Base-by-base conservation (phyloP, 2,329 filamentous ascomycete genomes). In the Trichoderma sp. region DNA sequence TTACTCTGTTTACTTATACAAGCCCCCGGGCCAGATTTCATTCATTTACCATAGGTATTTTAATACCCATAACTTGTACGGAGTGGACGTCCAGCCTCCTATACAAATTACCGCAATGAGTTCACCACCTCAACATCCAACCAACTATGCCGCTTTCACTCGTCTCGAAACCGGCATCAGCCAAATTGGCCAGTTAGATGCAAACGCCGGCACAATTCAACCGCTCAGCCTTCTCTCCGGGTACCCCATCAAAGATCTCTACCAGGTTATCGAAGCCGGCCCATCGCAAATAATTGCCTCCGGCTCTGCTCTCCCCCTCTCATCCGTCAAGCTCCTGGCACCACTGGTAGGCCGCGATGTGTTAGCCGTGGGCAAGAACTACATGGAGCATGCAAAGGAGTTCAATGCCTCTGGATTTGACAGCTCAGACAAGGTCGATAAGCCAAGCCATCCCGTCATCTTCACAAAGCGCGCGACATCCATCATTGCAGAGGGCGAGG, bases 401-500 rank as follows among this genome's bases (percentile, higher is more conserved):
- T 65, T 65, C 3, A 56, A 65, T 15, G 63, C 63, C 15, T 65
- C 63, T 27, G 52, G 63, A 27, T 56, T 27, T 37, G 63, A 65
- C 27, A 57, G 63, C 19, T 65, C 63, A 12, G 63, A 65, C 52
- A 65, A 65, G 37, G 63, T 56, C 22, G 63, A 57, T 12, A 53
- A 9, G 35, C 63, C 52, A 5, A 65, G 52, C 52, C 63, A 65
- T 27, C 63, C 63, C 1, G 52, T 65, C 37, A 65, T 65, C 52
- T 65, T 65, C 52, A 65, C 63, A 4, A 65, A 65, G 52, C 63
- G 63, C 19, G 63, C 63, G 27, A 65, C 63, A 8, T 57, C 52
- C 6, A 65, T 65, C 15, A 65, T 65, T 45, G 63, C 50, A 8
- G 37, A 65, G 27, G 63, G 52, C 29, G 63, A 56, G 5, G 37